Base-by-base conservation (phyloP, 805 yeast genomes). In the Nakazawaea holstii region DNA sequence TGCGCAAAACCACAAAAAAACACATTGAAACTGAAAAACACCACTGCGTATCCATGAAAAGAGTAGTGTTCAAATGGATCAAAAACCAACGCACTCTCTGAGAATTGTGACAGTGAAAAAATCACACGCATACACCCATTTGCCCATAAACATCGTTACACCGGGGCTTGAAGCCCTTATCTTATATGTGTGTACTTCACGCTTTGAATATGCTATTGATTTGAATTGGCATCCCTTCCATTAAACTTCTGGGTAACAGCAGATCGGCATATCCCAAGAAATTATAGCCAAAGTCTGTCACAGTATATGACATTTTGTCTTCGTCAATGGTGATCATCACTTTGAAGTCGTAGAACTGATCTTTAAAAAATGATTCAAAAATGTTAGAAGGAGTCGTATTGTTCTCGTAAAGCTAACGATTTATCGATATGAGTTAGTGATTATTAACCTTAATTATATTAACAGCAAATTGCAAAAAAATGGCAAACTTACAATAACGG, bases 401-500 rank as follows among this genome's bases (percentile, higher is more conserved):
- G 29, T 27, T 39, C 35, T 44, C 42, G 15, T 36, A 31, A 13
- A 44, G 24, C 41, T 38, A 20, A 20, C 5, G 5, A 20, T 20
- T 3, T 5, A 20, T 20, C 24, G 24, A 20, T 20, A 20, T 3
- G 31, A n/a, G 14, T 31, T 7, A 32, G 14, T n/a, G 6, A n/a
- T 33, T 13, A 17, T n/a, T 33, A 13, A 5, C 6, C 11, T 3
- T 10, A 11, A 10, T 30, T 10, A 30, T 30, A n/a, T n/a, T 6
- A n/a, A 11, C 33, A 11, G 33, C 33, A 30, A 30, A 10, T n/a
- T n/a, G 6, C n/a, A 30, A 30, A 30, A 30, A 30, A 6, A 11
- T 3, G 4, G n/a, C 33, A 11, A 48, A 55, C 64, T 51, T 52
- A 62, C 65, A 13, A 62, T 30, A 6, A 57, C 48, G 1, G 59